Evolutionary conservation across 148 eudicot species (phyloP), one percentile per base, ranked within the genome.

Genomic region (Vaccinium myrtillus): DNA sequence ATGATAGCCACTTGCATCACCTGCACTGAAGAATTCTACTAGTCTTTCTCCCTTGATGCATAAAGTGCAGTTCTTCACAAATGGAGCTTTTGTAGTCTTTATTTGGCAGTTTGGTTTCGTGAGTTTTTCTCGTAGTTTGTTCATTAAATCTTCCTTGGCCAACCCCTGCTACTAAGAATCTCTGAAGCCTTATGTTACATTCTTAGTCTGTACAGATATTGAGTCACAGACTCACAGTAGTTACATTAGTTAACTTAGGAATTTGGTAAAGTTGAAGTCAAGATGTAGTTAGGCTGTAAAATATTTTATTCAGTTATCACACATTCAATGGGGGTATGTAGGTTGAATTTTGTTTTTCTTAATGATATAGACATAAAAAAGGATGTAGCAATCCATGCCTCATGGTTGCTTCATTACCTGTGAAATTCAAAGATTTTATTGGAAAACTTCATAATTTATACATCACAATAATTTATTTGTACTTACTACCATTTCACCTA

Each of bases 231-330:
- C 43, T 23, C n/a, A 77, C 46, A 43, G 1, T 59, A n/a, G 9
- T 15, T 8, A 77, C 46, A 43, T 0, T 59, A n/a, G 9, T 15
- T 8, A 61, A 32, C 48, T 79, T 84, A 32, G 6, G 59, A 61
- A 15, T 18, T 77, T 21, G 65, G 14, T 54, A 61, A 36, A 63
- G 79, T 55, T n/a, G 8, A 77, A 77, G 30, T 77, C 10, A 50
- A 61, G 51, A 73, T 80, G 30, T 23, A 23, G 86, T 82, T 30
- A 21, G 50, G 19, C 10, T 65, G 19, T 80, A 30, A 82, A 25
- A 15, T 8, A 46, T 25, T 36, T 54, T 27, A 8, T 71, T 82
- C 43, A 16, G 27, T 8, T 59, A 49, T 69, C 56, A 16, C 50
- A 80, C 14, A 7, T 48, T 21, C 11, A 13, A 21, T 61, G 21